Evolutionary conservation across 78 protist genomes (phyloP).

Genomic region (Dictyostelium firmibasis): DNA sequence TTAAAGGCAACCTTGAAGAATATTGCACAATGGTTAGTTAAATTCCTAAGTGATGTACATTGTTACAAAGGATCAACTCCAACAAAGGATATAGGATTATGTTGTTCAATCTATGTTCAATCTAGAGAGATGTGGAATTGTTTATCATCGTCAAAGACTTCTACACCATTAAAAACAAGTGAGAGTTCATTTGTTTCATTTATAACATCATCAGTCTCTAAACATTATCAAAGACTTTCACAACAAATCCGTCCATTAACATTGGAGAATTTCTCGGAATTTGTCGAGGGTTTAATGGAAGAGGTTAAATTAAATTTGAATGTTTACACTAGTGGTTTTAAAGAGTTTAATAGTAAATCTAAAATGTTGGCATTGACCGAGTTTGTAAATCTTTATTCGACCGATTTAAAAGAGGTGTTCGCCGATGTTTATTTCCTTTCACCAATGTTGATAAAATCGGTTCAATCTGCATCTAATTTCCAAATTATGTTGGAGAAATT

Average conservation of each 20-base stretch:
- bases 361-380: not conserved
- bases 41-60: constrained; percentile 54
- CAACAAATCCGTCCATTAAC: constrained; percentile 34
- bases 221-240: constrained; percentile 29
- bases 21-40: constrained; percentile 58
- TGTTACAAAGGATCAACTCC: not conserved
- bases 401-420: constrained; percentile 37
- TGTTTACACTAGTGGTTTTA: constrained; percentile 8
- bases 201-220: constrained; percentile 47
- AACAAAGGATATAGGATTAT: constrained; percentile 6
- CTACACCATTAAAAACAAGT: not conserved
- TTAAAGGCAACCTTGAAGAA: constrained; percentile 17
- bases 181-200: constrained; percentile 29
- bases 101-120: constrained; percentile 45
- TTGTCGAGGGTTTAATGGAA: constrained; percentile 1
- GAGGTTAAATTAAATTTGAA: constrained; percentile 17
- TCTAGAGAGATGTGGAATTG: constrained; percentile 72
- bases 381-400: constrained; percentile 4
- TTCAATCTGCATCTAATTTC: constrained; percentile 41
- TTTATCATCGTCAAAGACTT: not conserved
- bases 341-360: not conserved
- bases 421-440: constrained; percentile 67
- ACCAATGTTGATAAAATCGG: constrained; percentile 56
- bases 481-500: constrained; percentile 25
- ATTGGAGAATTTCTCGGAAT: constrained; percentile 46